Conservation (phyloP, 306 rosid genomes). For the Begonia fuchsioides region DNA sequence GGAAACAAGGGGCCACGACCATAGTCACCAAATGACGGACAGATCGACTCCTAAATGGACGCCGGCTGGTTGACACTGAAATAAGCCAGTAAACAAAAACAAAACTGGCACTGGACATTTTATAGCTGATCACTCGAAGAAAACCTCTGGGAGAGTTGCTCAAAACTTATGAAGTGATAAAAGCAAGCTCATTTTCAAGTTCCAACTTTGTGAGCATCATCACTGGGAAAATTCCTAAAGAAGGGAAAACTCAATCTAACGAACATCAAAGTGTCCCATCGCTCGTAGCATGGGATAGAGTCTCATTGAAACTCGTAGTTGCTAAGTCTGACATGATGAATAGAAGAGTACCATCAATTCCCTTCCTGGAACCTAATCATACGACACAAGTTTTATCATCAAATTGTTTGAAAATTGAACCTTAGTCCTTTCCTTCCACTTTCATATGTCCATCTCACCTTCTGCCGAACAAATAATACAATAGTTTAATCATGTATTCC, state of each 20-base stretch:
- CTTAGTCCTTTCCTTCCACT: neutral
- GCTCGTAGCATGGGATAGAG: neutral
- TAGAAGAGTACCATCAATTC: neutral
- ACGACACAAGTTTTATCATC: neutral
- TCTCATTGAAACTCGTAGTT: neutral
- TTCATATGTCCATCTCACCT: neutral
- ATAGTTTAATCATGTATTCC: constrained; percentile 5
- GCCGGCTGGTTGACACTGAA: constrained; percentile 7
- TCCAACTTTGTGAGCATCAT: neutral
- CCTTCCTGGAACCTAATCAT: neutral
- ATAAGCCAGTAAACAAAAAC: neutral
- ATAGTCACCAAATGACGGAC: constrained; percentile 4
- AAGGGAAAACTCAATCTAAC: constrained; percentile 1
- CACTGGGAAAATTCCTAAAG: neutral
- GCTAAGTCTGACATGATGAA: neutral
- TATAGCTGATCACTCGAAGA: neutral
- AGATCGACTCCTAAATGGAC: constrained; percentile 2
- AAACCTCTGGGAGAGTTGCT: constrained; percentile 6
- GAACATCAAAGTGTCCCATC: neutral
- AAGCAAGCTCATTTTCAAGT: constrained; percentile 5
- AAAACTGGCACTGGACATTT: neutral
- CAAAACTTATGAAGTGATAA: neutral
- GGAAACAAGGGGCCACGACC: neutral
- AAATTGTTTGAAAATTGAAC: too few species aligned
- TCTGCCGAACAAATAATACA: neutral